Base-by-base conservation (phyloP, 441 rosid genomes). In the Mallotus repandus region DNA sequence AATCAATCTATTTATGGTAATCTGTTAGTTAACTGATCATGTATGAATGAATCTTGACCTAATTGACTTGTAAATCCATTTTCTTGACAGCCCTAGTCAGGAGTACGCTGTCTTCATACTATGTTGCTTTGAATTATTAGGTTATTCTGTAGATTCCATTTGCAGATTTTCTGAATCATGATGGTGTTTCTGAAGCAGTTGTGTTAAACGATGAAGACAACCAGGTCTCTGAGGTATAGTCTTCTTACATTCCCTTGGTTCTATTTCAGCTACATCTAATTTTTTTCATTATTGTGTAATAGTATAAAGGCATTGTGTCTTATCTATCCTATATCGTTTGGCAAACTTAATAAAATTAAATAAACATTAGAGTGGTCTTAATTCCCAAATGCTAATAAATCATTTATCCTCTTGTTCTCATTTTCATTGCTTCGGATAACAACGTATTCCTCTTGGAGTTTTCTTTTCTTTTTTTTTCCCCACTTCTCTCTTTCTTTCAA, bases 111-210 rank as follows among this genome's bases (percentile, higher is more conserved):
- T 49, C 8, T 67, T 48, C 43, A 53, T 65, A 72, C 12, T 54
- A 64, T 19, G n/a, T 61, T 21, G 71, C 61, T 76, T 77, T 72
- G 74, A 68, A 72, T 63, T 60, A 74, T 63, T 73, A 66, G 75
- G 80, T 73, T 77, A 66, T 82, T 75, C 69, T 79, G 45, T 84
- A 92, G 97, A 88, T 94, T 78, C 98, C 97, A 7, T 89, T 94
- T 86, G 94, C 97, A 83, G 98, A 94, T 82, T 94, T 92, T 79
- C 57, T 89, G 77, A 94, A 94, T 81, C 97, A 94, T 71, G 87
- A 88, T 79, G 93, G 91, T 69, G 68, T 73, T 81, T 87, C 97
- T 68, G 72, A 92, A 77, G 89, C 97, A 80, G 69, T 88, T 68
- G 78, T 91, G 68, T n/a, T 84, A 71, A 84, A 76, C 78, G 89